phyloP scores from a whole-genome alignment of 495 filamentous ascomycete species.

The Clohesyomyces aquaticus region DNA sequence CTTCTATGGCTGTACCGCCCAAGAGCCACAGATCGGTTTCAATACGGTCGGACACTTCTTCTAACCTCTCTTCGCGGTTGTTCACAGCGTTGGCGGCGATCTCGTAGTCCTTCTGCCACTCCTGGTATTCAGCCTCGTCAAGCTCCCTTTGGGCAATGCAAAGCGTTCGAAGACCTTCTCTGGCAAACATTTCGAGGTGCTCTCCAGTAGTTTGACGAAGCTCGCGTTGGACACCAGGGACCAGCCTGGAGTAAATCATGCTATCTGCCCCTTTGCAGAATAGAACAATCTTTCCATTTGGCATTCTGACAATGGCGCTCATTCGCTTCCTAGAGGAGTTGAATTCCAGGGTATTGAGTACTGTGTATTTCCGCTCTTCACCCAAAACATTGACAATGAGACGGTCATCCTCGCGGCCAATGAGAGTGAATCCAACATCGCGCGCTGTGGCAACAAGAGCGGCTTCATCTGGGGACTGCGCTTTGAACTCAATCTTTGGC shows the following conservation, averaged over 20 bases:
- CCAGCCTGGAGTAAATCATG: slow-evolving; percentile 92
- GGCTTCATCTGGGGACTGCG: slow-evolving; percentile 96
- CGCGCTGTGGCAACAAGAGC: slow-evolving; percentile 92
- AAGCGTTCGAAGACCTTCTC: slow-evolving; percentile 91
- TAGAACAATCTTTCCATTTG: slow-evolving; percentile 85
- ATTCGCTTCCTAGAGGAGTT: slow-evolving; percentile 97
- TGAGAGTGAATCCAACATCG: slow-evolving; percentile 94
- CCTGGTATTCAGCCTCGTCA: slow-evolving; percentile 80
- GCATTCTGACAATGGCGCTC: slow-evolving; percentile 97
- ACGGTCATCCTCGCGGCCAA: slow-evolving; percentile 75
- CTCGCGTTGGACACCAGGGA: slow-evolving; percentile 80
- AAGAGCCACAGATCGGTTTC: slow-evolving; percentile 88
- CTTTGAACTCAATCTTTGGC: slow-evolving; percentile 91
- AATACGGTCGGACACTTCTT: slow-evolving; percentile 84
- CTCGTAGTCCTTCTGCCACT: slow-evolving; percentile 86
- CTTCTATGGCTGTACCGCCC: slow-evolving; percentile 97
- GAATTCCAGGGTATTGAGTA: slow-evolving; percentile 96
- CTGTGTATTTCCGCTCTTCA: slow-evolving; percentile 77
- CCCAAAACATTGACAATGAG: slow-evolving; percentile 87
- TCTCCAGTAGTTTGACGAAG: slow-evolving; percentile 83
- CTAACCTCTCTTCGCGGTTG: slow-evolving; percentile 91
- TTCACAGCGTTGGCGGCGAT: slow-evolving; percentile 80
- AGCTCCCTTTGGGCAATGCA: slow-evolving; percentile 90
- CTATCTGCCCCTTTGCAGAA: slow-evolving; percentile 99
- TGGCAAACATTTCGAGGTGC: slow-evolving; percentile 94